phyloP scores from a whole-genome alignment of 257 asterid species.

The Henckelia pumila region DNA sequence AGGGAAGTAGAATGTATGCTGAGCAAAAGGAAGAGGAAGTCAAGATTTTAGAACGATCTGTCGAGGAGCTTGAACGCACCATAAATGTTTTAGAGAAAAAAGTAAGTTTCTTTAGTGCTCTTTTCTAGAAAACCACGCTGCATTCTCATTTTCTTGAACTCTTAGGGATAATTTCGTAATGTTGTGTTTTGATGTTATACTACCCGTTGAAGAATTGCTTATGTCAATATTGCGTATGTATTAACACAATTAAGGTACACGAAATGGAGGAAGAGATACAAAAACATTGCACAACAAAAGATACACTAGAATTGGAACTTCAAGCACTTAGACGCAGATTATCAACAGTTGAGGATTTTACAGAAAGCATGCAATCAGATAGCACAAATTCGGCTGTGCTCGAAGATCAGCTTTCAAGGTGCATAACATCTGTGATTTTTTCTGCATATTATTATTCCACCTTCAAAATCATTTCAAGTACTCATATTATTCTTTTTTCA shows the following conservation, averaged over 20 bases:
- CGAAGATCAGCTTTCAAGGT: conserved; percentile 54
- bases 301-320: conserved; percentile 60
- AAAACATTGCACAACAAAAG: conserved; percentile 52
- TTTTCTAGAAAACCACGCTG: conserved; percentile 6
- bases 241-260: conserved; percentile 47
- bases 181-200: neutral
- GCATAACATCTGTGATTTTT: conserved; percentile 25
- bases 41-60: conserved; percentile 69
- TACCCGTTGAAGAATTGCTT: conserved; percentile 19
- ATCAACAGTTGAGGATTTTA: conserved; percentile 57
- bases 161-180: conserved; percentile 10
- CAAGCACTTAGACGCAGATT: conserved; percentile 68
- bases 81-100: conserved; percentile 78
- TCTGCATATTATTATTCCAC: conserved; percentile 17
- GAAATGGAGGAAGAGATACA: conserved; percentile 83
- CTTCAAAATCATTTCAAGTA: conserved; percentile 17
- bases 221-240: conserved; percentile 13
- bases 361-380: conserved; percentile 51
- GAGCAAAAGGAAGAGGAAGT: conserved; percentile 95
- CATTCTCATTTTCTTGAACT: conserved; percentile 2
- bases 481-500: conserved; percentile 23
- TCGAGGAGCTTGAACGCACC: conserved; percentile 91
- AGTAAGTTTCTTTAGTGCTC: conserved; percentile 38
- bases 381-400: conserved; percentile 38
- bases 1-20: conserved; percentile 68